A percentile compares a stretch with the other conserved stretches of the same genome.
phyloP scores from a whole-genome alignment of 2,329 filamentous ascomycete species.

The Claviceps quebecensis region DNA sequence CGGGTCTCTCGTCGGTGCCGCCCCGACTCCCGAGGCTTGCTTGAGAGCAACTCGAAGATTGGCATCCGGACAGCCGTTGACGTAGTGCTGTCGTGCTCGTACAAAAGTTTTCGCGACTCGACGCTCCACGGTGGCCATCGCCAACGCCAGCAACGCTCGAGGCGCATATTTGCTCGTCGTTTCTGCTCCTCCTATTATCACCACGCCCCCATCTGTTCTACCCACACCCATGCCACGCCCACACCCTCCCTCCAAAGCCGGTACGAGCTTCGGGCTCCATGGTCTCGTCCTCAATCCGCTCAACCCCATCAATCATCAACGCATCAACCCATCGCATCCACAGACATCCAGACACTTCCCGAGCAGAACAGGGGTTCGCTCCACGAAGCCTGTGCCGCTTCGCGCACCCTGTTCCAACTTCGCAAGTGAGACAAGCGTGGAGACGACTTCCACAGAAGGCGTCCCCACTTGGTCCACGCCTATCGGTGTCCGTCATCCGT shows the following conservation, averaged over 20 bases:
- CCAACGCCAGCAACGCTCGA: not conserved
- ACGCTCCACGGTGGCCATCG: not conserved
- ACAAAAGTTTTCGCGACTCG: not conserved
- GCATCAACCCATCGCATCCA: too few relatives aligned
- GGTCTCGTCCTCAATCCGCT: slow-evolving; percentile 5
- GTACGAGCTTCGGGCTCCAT: slow-evolving; percentile 6
- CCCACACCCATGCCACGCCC: not conserved
- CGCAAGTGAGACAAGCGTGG: slow-evolving; percentile 37
- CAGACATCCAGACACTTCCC: not conserved
- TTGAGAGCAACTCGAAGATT: not conserved
- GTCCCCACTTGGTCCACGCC: slow-evolving; percentile 10
- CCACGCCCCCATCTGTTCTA: not conserved
- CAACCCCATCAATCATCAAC: slow-evolving; percentile 1
- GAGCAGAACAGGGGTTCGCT: slow-evolving; percentile 2
- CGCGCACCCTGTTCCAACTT: slow-evolving; percentile 23
- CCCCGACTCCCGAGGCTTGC: not conserved
- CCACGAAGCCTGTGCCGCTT: slow-evolving; percentile 6
- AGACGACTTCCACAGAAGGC: slow-evolving; percentile 6
- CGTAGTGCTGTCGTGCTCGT: slow-evolving; percentile 1
- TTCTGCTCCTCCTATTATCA: not conserved
- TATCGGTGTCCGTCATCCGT: slow-evolving; percentile 6
- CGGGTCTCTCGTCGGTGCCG: not conserved
- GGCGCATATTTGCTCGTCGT: not conserved
- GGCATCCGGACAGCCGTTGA: slow-evolving; percentile 1
- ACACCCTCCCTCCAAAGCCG: slow-evolving; percentile 1